phyloP scores from a whole-genome alignment of 371 early-diverging fungal genomes.

The Quaeritorhiza haematococci region DNA sequence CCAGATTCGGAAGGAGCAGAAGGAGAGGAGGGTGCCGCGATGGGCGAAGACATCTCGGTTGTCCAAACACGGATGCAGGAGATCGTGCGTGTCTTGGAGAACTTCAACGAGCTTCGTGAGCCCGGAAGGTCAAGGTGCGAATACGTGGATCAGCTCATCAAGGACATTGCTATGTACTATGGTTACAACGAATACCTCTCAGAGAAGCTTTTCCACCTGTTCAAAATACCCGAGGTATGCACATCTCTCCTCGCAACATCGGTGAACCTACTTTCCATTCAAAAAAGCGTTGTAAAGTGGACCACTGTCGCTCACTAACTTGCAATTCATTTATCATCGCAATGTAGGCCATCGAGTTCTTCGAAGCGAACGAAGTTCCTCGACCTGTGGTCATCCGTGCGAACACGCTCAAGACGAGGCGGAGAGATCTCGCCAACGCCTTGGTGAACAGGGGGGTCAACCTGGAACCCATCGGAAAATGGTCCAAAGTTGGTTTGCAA shows the following conservation, averaged over 20 bases:
- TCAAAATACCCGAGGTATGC: constrained; percentile 75
- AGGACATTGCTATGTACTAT: constrained; percentile 86
- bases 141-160: constrained; percentile 77
- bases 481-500: constrained; percentile 75
- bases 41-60: constrained; percentile 41
- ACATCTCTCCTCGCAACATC: not conserved
- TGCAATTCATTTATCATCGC: constrained; percentile 5
- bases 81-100: constrained; percentile 76
- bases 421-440: constrained; percentile 92
- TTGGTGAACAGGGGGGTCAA: constrained; percentile 96
- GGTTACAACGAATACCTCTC: constrained; percentile 93
- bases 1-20: constrained; percentile 36
- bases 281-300: not conserved
- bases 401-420: constrained; percentile 92
- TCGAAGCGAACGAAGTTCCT: constrained; percentile 97
- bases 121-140: constrained; percentile 71
- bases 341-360: constrained; percentile 77
- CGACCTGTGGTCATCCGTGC: constrained; percentile 96
- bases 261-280: no score
- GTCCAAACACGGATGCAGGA: constrained; percentile 87
- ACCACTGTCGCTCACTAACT: no score
- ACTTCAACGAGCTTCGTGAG: constrained; percentile 80
- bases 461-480: constrained; percentile 93
- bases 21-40: constrained; percentile 57
- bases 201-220: constrained; percentile 87